Evolutionary conservation across 108 stramenopile species (phyloP).

Genomic region (Thalassiosira profunda): DNA sequence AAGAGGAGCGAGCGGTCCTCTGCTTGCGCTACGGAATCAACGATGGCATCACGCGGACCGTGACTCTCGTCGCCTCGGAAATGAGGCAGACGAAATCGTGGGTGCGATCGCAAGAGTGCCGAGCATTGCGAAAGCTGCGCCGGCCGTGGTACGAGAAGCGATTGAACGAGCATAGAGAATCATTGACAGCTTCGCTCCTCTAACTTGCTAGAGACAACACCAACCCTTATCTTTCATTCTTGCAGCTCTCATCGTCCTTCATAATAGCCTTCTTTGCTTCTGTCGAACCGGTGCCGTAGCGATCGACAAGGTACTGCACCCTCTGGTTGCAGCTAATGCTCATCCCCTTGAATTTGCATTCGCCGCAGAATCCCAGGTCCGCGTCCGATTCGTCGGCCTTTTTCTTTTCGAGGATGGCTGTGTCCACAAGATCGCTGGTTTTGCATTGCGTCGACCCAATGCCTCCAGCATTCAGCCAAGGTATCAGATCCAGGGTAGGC

Average conservation of each 20-base stretch:
- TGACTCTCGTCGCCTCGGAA: slow-evolving; percentile 83
- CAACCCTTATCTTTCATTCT: background rate
- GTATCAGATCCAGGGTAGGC: slow-evolving; percentile 48
- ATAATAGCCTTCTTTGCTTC: slow-evolving; percentile 15
- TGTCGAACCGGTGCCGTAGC: background rate
- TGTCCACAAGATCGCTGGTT: too few species aligned
- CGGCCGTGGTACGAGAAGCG: slow-evolving; percentile 94
- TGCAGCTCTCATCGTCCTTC: slow-evolving; percentile 16
- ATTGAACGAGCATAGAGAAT: slow-evolving; percentile 84
- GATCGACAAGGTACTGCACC: slow-evolving; percentile 17
- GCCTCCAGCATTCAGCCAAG: slow-evolving; percentile 44
- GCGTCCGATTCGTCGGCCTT: background rate
- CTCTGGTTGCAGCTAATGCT: slow-evolving; percentile 7
- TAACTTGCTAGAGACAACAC: slow-evolving; percentile 3
- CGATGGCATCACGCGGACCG: slow-evolving; percentile 88
- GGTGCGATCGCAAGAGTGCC: slow-evolving; percentile 90
- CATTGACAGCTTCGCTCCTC: slow-evolving; percentile 48
- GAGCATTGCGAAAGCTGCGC: slow-evolving; percentile 84
- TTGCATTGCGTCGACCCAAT: slow-evolving; percentile 37
- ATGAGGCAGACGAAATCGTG: slow-evolving; percentile 83
- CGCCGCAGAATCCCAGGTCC: slow-evolving; percentile 1
- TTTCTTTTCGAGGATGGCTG: slow-evolving; percentile 15
- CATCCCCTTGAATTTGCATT: slow-evolving; percentile 8
- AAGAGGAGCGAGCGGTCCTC: slow-evolving; percentile 80
- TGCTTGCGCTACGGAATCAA: slow-evolving; percentile 81